Base-by-base conservation (phyloP, 306 rosid species). In the Mucuna pruriens region DNA sequence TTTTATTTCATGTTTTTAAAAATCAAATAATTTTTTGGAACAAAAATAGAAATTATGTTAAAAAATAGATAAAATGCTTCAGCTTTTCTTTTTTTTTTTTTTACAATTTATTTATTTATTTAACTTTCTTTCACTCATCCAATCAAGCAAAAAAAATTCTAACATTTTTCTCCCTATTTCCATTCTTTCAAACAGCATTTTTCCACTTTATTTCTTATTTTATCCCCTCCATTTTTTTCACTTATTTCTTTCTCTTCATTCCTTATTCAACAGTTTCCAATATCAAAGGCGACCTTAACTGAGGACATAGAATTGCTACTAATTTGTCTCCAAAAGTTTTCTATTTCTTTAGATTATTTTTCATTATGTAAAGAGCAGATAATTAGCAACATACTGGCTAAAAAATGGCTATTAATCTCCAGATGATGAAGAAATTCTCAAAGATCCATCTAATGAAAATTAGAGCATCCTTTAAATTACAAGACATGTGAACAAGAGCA, bases 401-500 rank as follows among this genome's bases (percentile, higher is more conserved):
- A 65, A 74, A 23, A 26, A 10, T 38, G 7, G 46, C 60, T 22
- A 45, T 11, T 26, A 22, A 69, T 82, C 38, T 55, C 81, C 62
- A 67, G 48, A 44, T 45, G 19, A 60, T 15, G 2, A 31, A 39
- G 51, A 3, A 9, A 51, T 74, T 67, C 39, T 67, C 63, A 75
- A 67, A 82, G 44, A 31, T 44, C 55, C 38, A 58, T 48, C 31
- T 38, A 57, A 60, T 19, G 54, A 60, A 34, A 22, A 20, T 34
- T 8, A 17, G 29, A 66, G 26, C 54, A 34, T 5, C 46, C 39
- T 45, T 46, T 4, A 67, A 68, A 75, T 36, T 64, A 23, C 15
- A 19, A 58, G 29, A 46, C 17, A 58, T 7, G 15, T 34, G 55
- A 48, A 57, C 71, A 82, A 52, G 39, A 40, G 70, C n/a, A 81